Evolutionary conservation across 139 green algal genomes (phyloP), one percentile per base, ranked within the genome.

Genomic region (Edaphochlamys debaryana): DNA sequence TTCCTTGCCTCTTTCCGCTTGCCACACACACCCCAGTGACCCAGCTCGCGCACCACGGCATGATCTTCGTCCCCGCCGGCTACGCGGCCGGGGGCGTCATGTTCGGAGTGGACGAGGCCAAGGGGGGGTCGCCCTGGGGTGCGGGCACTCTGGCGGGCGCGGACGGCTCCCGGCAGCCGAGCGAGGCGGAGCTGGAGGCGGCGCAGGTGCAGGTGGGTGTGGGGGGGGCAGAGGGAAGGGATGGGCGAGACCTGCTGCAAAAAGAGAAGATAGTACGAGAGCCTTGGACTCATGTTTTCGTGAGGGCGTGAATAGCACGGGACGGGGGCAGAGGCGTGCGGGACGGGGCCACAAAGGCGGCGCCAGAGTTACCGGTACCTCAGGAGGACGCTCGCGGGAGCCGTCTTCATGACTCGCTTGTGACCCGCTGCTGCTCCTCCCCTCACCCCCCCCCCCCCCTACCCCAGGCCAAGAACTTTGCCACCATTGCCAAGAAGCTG

Each of bases 1-100:
- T n/a, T n/a, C n/a, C n/a, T n/a, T n/a, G n/a, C n/a, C n/a, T n/a
- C n/a, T 30, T 13, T 71, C 32, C 37, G 8, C 37, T 37, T 52
- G 67, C 67, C 67, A 13, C n/a, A 34, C 38, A 3, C 11, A 29
- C 34, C 37, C 2, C 52, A 72, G 67, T 98, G 32, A 92, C 87
- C n/a, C 90, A 96, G 79, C 82, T 96, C 38, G 88, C 86, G 8
- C 93, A 96, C n/a, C n/a, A n/a, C n/a, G n/a, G n/a, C n/a, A n/a
- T n/a, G n/a, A n/a, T n/a, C n/a, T n/a, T n/a, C n/a, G n/a, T n/a
- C n/a, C n/a, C n/a, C n/a, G n/a, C n/a, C n/a, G n/a, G n/a, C n/a
- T n/a, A n/a, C n/a, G n/a, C n/a, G n/a, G n/a, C n/a, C n/a, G n/a
- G n/a, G n/a, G n/a, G n/a, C n/a, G n/a, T n/a, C n/a, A n/a, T n/a